phyloP scores from a whole-genome alignment of 257 asterid genomes.

The Pogostemon cablin region DNA sequence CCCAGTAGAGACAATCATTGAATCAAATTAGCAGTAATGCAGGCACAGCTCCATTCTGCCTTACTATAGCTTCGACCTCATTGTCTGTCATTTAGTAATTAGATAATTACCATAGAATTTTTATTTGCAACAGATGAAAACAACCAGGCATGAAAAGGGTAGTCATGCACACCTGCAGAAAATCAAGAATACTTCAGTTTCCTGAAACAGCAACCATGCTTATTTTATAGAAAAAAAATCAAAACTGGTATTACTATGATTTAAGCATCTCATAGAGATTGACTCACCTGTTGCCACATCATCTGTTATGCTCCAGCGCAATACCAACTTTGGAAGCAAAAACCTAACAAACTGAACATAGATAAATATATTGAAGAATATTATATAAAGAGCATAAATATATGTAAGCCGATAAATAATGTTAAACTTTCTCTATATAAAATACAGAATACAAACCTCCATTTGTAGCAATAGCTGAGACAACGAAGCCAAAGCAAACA shows the following conservation, averaged over 20 bases:
- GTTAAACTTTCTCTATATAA: not conserved
- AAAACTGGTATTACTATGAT: constrained; percentile 1
- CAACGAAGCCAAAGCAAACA: constrained; percentile 83
- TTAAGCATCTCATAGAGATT: constrained; percentile 29
- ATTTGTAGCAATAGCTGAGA: constrained; percentile 82
- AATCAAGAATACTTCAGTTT: constrained; percentile 28
- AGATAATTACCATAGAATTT: constrained; percentile 62
- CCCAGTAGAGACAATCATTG: too few relatives aligned
- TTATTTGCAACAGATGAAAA: constrained; percentile 77
- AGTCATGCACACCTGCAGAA: constrained; percentile 69
- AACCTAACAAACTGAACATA: constrained; percentile 50
- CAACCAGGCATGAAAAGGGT: constrained; percentile 92
- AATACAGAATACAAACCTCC: constrained; percentile 57
- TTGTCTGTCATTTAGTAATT: constrained; percentile 52
- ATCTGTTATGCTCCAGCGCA: constrained; percentile 76
- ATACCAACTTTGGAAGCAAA: constrained; percentile 57
- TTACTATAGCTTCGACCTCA: constrained; percentile 73
- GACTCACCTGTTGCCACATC: constrained; percentile 78
- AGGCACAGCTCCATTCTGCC: constrained; percentile 84
- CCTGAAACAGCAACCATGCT: constrained; percentile 25
- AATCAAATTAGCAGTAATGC: constrained; percentile 84
- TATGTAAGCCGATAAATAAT: constrained; percentile 27
- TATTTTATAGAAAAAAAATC: constrained; percentile 10
- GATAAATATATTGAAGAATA: constrained; percentile 11
- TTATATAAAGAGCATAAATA: constrained; percentile 6